Conservation (phyloP, 2,329 filamentous ascomycete genomes). For the Amauroascus verrucosus region DNA sequence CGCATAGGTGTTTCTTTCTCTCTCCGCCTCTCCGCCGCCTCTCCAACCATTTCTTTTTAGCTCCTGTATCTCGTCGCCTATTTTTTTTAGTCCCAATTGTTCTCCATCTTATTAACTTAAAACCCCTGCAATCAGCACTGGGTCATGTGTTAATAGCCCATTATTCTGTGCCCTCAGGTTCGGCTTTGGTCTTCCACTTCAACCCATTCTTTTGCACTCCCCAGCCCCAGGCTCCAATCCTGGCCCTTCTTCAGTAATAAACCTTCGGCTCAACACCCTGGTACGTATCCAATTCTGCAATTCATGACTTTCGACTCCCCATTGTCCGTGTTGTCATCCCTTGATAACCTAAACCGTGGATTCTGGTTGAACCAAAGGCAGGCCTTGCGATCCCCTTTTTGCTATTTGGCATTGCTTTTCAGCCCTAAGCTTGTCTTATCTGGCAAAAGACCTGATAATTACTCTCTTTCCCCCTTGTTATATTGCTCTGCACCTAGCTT, state of each 20-base stretch:
- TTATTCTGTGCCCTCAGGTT: background rate
- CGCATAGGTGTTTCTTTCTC: no score
- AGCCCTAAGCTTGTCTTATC: background rate
- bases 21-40: background rate
- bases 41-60: background rate
- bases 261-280: background rate
- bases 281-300: background rate
- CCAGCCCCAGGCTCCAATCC: background rate
- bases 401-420: background rate
- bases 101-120: constrained; percentile 5
- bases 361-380: background rate
- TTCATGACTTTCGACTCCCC: background rate
- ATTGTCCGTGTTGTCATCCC: background rate
- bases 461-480: background rate
- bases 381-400: background rate
- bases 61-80: background rate
- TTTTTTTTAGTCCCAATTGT: constrained; percentile 5
- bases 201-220: background rate
- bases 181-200: background rate
- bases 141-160: constrained; percentile 7
- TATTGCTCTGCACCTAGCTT: background rate
- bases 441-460: background rate
- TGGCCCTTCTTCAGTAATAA: background rate
- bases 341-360: background rate
- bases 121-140: constrained; percentile 5